Evolutionary conservation across 2,329 filamentous ascomycete genomes (phyloP), one percentile per base, ranked within the genome.

Genomic region (Blastomyces parvus): DNA sequence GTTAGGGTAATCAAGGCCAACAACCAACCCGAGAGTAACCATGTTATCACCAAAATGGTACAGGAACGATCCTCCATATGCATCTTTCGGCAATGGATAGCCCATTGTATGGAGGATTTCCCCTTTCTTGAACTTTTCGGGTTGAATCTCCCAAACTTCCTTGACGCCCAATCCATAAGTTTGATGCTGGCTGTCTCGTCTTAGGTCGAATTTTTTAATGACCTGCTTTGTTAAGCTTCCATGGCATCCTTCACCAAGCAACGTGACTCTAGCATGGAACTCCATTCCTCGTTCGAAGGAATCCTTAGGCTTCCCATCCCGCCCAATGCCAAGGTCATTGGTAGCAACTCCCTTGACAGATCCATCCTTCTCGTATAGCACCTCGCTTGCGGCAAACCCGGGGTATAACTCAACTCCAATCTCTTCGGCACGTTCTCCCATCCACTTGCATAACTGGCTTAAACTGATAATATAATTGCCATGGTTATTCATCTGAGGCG

Each of bases 41-140:
- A 97, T 84, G 77, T 97, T 99, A 70, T 99, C 93, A 46, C 92
- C 94, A 76, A 97, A 99, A 77, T 99, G 94, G 73, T 99, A 99
- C 90, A 99, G 92, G 87, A 91, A 99, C n/a, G 90, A 91, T 68
- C 94, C 94, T 68, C 94, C 94, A 74, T 99, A 99, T 9, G 92
- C 94, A 73, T 97, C 88, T 69, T 83, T 85, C 19, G 91, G 85
- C 55, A 99, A 79, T 25, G 94, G 94, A 72, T 96, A 97, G 25
- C 94, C 94, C 87, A 99, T 86, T 4, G 91, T 89, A 79, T 99
- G 94, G 3, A 87, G 85, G 56, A 97, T 85, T 68, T 93, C 81
- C 61, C 94, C 94, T 72, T 89, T 89, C 65, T 88, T 83, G 78
- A 97, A 97, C 77, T 96, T 97, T 70, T 90, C 91, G 0, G 94